Conservation (phyloP, 345 rosid species). For the Toxicodendron radicans region DNA sequence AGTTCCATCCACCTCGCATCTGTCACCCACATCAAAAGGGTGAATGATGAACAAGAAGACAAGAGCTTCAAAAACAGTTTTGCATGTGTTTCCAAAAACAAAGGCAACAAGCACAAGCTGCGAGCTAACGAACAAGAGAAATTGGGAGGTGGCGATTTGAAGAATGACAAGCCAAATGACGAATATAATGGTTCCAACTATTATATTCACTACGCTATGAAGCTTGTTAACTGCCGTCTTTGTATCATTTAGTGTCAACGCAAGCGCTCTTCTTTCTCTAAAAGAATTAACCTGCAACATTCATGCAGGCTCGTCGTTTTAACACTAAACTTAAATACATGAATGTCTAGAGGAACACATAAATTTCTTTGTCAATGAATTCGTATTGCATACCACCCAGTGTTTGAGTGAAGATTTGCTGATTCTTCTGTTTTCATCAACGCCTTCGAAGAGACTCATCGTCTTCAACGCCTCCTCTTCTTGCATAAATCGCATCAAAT, state of each 20-base stretch:
- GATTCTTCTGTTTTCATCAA: slow-evolving; percentile 53
- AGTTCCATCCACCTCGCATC: slow-evolving; percentile 80
- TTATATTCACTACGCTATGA: slow-evolving; percentile 60
- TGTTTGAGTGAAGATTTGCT: slow-evolving; percentile 63
- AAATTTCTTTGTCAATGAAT: not conserved
- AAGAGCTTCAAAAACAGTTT: slow-evolving; percentile 79
- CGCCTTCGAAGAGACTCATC: slow-evolving; percentile 73
- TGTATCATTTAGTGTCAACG: slow-evolving; percentile 87
- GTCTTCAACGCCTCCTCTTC: slow-evolving; percentile 80
- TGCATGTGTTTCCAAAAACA: slow-evolving; percentile 89
- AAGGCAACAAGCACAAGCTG: slow-evolving; percentile 81
- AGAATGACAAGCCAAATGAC: slow-evolving; percentile 77
- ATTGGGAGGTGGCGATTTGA: slow-evolving; percentile 67
- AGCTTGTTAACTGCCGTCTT: slow-evolving; percentile 94
- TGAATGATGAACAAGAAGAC: slow-evolving; percentile 89
- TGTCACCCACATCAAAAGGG: slow-evolving; percentile 94
- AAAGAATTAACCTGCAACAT: slow-evolving; percentile 71
- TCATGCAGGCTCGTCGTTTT: not conserved
- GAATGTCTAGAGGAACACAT: no score
- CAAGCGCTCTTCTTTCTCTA: slow-evolving; percentile 91
- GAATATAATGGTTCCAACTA: slow-evolving; percentile 42
- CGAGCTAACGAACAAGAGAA: slow-evolving; percentile 64
- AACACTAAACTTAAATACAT: no score
- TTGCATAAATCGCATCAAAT: slow-evolving; percentile 72
- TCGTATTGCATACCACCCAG: slow-evolving; percentile 68